Percentiles rank a stretch among this genome's conserved stretches.
These are phyloP conservation scores for Tagetes erecta DNA, from an alignment of 129 eudicot species.

Conservation along the genomic window DNA sequence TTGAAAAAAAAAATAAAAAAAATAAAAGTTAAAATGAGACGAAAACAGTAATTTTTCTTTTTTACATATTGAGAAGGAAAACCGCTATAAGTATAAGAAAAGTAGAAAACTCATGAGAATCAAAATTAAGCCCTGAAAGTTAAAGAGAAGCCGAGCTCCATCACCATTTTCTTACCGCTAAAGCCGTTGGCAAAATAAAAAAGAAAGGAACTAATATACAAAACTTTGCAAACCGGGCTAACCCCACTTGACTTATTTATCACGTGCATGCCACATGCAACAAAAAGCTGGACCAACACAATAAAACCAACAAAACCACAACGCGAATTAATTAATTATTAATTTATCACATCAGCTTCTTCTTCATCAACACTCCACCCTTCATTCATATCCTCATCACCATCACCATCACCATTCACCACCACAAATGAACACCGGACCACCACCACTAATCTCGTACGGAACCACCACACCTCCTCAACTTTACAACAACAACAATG, in stretches of 20 bases:
- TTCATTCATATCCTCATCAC: constrained; percentile 17
- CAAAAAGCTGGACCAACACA: constrained; percentile 27
- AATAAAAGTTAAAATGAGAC: too few relatives aligned
- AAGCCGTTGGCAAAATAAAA: too few relatives aligned
- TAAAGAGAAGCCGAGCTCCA: too few relatives aligned
- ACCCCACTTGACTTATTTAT: too few relatives aligned
- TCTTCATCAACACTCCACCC: constrained; percentile 25
- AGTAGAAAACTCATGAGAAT: too few relatives aligned
- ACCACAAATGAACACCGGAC: constrained; percentile 17
- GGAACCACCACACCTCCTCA: constrained; percentile 15
- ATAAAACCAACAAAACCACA: constrained; percentile 15
- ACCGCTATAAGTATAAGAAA: too few relatives aligned
- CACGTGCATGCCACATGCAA: constrained; percentile 31
- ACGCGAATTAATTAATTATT: constrained; percentile 18
- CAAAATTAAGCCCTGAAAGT: too few relatives aligned
- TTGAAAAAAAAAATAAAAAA: too few relatives aligned
- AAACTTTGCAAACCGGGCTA: background rate
- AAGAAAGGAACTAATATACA: background rate
- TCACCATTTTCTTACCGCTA: too few relatives aligned
- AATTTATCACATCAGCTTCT: background rate
- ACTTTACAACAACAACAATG: constrained; percentile 14
- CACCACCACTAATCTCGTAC: constrained; percentile 26
- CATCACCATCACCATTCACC: constrained; percentile 1
- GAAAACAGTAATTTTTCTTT: too few relatives aligned
- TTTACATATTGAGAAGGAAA: too few relatives aligned